Percentiles rank a stretch among this genome's conserved stretches.
phyloP scores from a whole-genome alignment of 371 early-diverging fungal genomes.

The Rhizopus delemar region DNA sequence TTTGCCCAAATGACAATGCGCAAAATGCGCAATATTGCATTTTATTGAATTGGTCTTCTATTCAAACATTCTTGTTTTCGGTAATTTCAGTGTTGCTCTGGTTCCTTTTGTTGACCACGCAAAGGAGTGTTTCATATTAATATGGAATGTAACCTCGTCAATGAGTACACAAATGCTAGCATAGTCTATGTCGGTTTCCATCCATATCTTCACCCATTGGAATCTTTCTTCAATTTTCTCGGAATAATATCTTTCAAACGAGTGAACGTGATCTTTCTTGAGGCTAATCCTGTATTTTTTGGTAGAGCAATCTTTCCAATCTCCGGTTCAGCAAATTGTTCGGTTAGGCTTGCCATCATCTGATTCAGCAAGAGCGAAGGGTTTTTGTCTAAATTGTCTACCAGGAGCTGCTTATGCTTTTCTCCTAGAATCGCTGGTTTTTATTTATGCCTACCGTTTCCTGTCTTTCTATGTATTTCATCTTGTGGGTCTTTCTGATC shows the following conservation, averaged over 20 bases:
- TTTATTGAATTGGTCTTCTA: slow-evolving; percentile 11
- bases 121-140: slow-evolving; percentile 14
- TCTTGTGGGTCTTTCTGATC: no score
- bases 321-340: no score
- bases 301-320: not conserved
- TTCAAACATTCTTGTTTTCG: slow-evolving; percentile 6
- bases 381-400: no score
- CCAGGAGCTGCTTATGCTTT: no score
- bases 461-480: no score
- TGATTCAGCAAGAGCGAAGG: no score
- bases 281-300: slow-evolving; percentile 3
- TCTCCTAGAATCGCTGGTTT: no score
- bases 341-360: no score
- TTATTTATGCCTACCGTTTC: no score
- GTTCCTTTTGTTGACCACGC: slow-evolving; percentile 15
- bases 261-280: slow-evolving; percentile 11
- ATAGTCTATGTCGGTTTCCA: slow-evolving; percentile 7
- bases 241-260: slow-evolving; percentile 29
- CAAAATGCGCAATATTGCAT: slow-evolving; percentile 10
- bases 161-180: slow-evolving; percentile 9
- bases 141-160: slow-evolving; percentile 17
- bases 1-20: slow-evolving; percentile 15
- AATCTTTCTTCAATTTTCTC: slow-evolving; percentile 12
- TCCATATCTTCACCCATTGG: not conserved
- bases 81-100: no score